A percentile compares a stretch with the other conserved stretches of the same genome.
phyloP scores from a whole-genome alignment of 78 protist species.

The Dictyostelium purpureum region DNA sequence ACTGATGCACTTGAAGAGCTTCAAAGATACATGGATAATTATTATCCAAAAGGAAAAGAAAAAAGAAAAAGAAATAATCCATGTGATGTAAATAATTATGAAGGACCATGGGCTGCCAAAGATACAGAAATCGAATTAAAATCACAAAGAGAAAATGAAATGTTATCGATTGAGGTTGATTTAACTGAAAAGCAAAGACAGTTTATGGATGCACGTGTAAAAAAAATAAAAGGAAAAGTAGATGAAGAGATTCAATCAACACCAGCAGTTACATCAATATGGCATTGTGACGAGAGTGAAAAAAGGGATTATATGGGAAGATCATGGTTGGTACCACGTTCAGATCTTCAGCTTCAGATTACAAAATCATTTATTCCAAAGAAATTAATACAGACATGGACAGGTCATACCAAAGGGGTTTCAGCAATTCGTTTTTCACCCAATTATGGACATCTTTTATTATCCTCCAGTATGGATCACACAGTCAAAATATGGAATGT shows the following conservation, averaged over 20 bases:
- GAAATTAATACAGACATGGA: slow-evolving; percentile 81
- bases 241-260: not conserved
- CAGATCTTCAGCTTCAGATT: slow-evolving; percentile 9
- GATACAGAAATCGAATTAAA: slow-evolving; percentile 25
- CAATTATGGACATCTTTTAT: slow-evolving; percentile 90
- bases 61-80: slow-evolving; percentile 61
- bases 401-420: slow-evolving; percentile 90
- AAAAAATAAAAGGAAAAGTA: not conserved
- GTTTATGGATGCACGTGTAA: slow-evolving; percentile 19
- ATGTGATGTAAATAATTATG: slow-evolving; percentile 32
- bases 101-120: slow-evolving; percentile 79
- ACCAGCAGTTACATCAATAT: slow-evolving; percentile 14
- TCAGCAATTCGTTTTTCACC: slow-evolving; percentile 87
- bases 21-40: not conserved
- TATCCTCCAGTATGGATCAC: slow-evolving; percentile 87
- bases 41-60: not conserved
- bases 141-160: not conserved
- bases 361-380: slow-evolving; percentile 73
- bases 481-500: slow-evolving; percentile 93
- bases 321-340: slow-evolving; percentile 66
- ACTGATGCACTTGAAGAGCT: not conserved
- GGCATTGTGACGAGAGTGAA: slow-evolving; percentile 1
- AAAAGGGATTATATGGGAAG: slow-evolving; percentile 80
- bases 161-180: not conserved
- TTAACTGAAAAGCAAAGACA: slow-evolving; percentile 22